Evolutionary conservation across 805 yeast species (phyloP), one percentile per base, ranked within the genome.

Genomic region (Barnettozyma populi): DNA sequence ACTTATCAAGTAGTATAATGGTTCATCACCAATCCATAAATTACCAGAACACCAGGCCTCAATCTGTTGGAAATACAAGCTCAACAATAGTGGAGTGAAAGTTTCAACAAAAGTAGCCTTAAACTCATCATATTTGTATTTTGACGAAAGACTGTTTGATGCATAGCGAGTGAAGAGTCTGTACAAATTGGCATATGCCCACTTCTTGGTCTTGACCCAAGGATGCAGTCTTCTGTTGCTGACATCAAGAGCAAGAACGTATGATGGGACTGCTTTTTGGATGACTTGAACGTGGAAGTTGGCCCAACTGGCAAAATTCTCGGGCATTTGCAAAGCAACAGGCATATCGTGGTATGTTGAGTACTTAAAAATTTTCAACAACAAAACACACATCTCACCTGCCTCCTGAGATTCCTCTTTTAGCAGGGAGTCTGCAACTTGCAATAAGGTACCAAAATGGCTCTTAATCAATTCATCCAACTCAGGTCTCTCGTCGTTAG

Each of bases 161-260:
- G 84, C 88, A 60, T 85, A 90, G 56, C 92, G 75, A 45, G 75
- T 75, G 57, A 86, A 86, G 3, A 90, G 62, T 54, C 95, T 77
- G 54, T 74, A 76, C 36, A 90, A 62, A 62, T 87, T 89, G 21
- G 88, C 89, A 59, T 81, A 82, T 1, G 95, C 79, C 97, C 98
- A 92, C 64, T 92, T 94, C 69, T 77, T 90, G 56, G 80, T 78
- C 67, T 80, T 92, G 61, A 71, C 82, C 84, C 84, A 86, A 43
- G 80, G 83, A 56, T 76, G 71, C 19, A 66, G 54, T 42, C 68
- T 71, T 43, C 79, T 71, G 36, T 79, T 83, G 20, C 77, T 75
- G 7, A 71, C 72, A 42, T 79, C 81, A n/a, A 76, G 57, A 18
- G 72, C 70, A 51, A 73, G 50, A 2, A 80, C 78, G 37, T 74